Evolutionary conservation across 192 early-diverging fungal species (phyloP).

Genomic region (Backusella parvicylindrica): DNA sequence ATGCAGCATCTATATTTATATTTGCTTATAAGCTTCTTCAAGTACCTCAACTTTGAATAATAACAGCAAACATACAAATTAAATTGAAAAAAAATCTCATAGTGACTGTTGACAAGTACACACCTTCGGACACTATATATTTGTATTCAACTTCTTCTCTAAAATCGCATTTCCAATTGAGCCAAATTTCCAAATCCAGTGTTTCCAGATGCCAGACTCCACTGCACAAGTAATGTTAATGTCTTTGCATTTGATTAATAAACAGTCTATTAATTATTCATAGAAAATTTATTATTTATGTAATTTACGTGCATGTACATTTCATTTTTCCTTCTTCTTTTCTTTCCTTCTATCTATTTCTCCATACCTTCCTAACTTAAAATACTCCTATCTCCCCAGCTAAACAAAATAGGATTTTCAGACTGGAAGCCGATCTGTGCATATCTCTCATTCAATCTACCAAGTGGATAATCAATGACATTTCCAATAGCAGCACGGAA

Average conservation of each 20-base stretch:
- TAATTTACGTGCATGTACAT: not conserved
- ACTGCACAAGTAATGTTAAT: constrained; percentile 18
- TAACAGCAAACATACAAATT: too few relatives aligned
- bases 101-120: too few relatives aligned
- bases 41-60: too few relatives aligned
- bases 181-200: too few relatives aligned
- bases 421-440: constrained; percentile 16
- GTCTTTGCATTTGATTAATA: constrained; percentile 17
- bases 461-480: constrained; percentile 22
- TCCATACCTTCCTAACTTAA: not conserved
- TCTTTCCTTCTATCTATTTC: not conserved
- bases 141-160: too few relatives aligned
- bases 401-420: constrained; percentile 12
- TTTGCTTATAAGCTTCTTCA: too few relatives aligned
- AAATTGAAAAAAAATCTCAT: too few relatives aligned
- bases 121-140: too few relatives aligned
- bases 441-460: constrained; percentile 20
- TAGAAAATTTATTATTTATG: not conserved
- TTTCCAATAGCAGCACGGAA: constrained; percentile 27
- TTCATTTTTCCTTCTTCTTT: not conserved
- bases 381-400: constrained; percentile 31
- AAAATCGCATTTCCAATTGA: too few relatives aligned
- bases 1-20: too few relatives aligned
- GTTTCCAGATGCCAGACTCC: too few relatives aligned
- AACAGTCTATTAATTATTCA: constrained; percentile 24